These are phyloP conservation scores for Emmonsiellopsis sp. DNA, from an alignment of 2,329 filamentous ascomycete species.

Conservation along the genomic window DNA sequence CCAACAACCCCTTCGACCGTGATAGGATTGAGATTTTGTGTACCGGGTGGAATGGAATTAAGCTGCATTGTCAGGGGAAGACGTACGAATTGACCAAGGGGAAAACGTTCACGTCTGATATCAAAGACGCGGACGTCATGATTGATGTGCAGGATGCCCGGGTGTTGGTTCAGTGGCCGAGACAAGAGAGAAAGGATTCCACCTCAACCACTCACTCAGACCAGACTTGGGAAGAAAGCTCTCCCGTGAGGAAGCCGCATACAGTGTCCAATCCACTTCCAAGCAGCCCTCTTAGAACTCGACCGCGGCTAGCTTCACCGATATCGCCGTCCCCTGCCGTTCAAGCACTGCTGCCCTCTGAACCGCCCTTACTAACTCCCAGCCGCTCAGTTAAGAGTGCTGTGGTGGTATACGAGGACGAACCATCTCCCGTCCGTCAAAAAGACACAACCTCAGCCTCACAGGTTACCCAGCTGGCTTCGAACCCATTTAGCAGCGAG, in stretches of 20 bases:
- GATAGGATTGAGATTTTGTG: conserved; percentile 83
- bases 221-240: conserved; percentile 59
- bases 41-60: conserved; percentile 91
- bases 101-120: conserved; percentile 83
- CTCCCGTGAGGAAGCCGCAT: conserved; percentile 34
- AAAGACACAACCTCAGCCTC: conserved; percentile 20
- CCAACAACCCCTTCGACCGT: conserved; percentile 56
- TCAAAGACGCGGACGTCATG: conserved; percentile 82
- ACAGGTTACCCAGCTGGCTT: conserved; percentile 24
- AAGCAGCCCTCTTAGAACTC: conserved; percentile 47
- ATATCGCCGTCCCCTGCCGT: conserved; percentile 60
- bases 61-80: conserved; percentile 81
- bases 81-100: conserved; percentile 81
- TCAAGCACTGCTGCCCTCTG: conserved; percentile 35
- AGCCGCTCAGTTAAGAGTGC: conserved; percentile 35
- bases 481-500: conserved; percentile 21
- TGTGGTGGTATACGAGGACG: conserved; percentile 65
- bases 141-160: conserved; percentile 89
- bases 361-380: conserved; percentile 34
- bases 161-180: conserved; percentile 84
- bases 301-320: conserved; percentile 60
- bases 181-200: conserved; percentile 44
- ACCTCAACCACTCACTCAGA: conserved; percentile 48
- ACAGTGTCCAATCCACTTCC: conserved; percentile 20
- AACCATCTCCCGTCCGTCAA: conserved; percentile 46